A percentile compares a stretch with the other conserved stretches of the same genome.
These are phyloP conservation scores for Pterocarpus santalinus DNA, from an alignment of 306 rosid species.

Conservation along the genomic window DNA sequence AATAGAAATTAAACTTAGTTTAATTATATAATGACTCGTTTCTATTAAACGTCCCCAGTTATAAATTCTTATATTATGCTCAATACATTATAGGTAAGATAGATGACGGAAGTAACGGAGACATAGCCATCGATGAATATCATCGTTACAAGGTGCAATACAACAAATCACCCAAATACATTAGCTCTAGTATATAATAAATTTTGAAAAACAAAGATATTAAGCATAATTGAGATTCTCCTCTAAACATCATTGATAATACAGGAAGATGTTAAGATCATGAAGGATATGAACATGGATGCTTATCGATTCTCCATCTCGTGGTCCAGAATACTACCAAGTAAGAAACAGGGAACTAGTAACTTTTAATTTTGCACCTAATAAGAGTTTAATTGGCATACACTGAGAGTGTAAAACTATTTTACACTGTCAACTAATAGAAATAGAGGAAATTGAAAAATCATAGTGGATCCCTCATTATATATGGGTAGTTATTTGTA, in stretches of 20 bases:
- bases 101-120: conserved; percentile 58
- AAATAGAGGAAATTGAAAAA: no score
- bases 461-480: no score
- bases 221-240: conserved; percentile 1
- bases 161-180: no score
- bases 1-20: not conserved
- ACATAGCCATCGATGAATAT: conserved; percentile 56
- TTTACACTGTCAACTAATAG: no score
- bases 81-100: conserved; percentile 50
- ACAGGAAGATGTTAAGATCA: conserved; percentile 69
- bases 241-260: not conserved
- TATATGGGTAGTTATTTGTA: no score
- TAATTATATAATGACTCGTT: not conserved
- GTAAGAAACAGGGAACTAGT: conserved; percentile 42
- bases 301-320: conserved; percentile 76
- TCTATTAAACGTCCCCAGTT: not conserved
- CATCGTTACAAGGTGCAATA: conserved; percentile 59
- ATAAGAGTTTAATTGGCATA: no score
- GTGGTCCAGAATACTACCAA: conserved; percentile 75
- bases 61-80: not conserved
- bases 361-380: not conserved
- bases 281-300: conserved; percentile 64
- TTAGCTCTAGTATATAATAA: no score
- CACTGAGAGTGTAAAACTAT: no score
- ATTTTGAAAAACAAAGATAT: no score